A percentile compares a stretch with the other conserved stretches of the same genome.
Evolutionary conservation across 2,329 filamentous ascomycete species (phyloP).

Genomic region (Didymella sp.): DNA sequence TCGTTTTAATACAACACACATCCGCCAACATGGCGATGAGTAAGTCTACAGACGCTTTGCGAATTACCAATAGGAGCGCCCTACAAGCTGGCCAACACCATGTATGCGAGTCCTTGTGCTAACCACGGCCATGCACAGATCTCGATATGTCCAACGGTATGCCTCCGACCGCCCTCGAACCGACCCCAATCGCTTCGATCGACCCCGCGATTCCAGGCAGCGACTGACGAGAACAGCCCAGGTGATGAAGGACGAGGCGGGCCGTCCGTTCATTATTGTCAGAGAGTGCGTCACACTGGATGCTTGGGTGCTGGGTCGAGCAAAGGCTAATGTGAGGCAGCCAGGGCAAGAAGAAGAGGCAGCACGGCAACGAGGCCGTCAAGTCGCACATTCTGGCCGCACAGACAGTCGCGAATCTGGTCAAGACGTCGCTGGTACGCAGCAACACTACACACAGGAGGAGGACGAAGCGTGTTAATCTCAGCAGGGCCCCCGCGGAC

Average conservation of each 20-base stretch:
- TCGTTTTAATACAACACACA: conserved; percentile 4
- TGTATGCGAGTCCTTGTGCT: conserved; percentile 24
- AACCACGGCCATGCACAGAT: conserved; percentile 60
- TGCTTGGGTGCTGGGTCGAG: neutral
- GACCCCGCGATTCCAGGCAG: conserved; percentile 14
- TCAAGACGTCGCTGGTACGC: conserved; percentile 86
- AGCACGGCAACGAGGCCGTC: conserved; percentile 95
- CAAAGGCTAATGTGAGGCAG: conserved; percentile 53
- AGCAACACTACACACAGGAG: neutral
- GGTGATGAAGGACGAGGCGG: conserved; percentile 96
- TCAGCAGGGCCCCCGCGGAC: conserved; percentile 78
- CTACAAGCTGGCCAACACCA: no score
- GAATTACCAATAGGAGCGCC: no score
- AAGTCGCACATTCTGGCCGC: conserved; percentile 98
- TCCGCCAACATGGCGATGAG: conserved; percentile 49
- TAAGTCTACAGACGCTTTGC: conserved; percentile 35
- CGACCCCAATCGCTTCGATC: neutral
- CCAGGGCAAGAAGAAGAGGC: conserved; percentile 96
- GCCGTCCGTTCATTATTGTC: conserved; percentile 96
- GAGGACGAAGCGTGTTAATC: conserved; percentile 18
- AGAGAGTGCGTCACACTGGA: conserved; percentile 76
- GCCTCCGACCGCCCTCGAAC: conserved; percentile 17
- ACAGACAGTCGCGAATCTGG: conserved; percentile 93
- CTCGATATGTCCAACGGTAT: conserved; percentile 85
- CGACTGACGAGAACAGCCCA: conserved; percentile 58